Conservation (phyloP, 2,329 filamentous ascomycete species). For the Cladosporium sp. region DNA sequence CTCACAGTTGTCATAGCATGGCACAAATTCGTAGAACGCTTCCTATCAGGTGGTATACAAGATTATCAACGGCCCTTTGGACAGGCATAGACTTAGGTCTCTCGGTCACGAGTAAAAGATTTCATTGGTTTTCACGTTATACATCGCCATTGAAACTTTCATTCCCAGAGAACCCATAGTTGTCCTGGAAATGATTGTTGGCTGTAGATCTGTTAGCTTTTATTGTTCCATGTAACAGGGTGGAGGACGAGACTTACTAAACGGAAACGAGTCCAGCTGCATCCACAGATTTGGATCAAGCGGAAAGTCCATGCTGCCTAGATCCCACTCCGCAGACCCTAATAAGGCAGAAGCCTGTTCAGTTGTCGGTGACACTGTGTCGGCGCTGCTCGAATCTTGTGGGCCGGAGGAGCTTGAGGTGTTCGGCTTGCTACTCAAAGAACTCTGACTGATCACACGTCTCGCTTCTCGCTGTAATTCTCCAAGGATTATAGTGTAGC, state of each 20-base stretch:
- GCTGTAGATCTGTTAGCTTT: neutral
- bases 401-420: constrained; percentile 11
- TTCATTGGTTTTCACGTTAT: too few relatives aligned
- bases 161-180: neutral
- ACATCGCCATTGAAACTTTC: neutral
- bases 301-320: constrained; percentile 20
- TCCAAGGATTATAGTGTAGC: constrained; percentile 51
- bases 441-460: constrained; percentile 21
- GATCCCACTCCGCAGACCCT: constrained; percentile 4
- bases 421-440: constrained; percentile 1
- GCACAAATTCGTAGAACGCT: too few relatives aligned
- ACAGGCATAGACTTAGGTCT: too few relatives aligned
- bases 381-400: constrained; percentile 3
- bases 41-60: too few relatives aligned
- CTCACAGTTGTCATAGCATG: too few relatives aligned
- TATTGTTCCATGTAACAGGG: constrained; percentile 2
- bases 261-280: constrained; percentile 27
- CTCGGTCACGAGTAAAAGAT: too few relatives aligned
- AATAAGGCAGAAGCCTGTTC: neutral
- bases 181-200: constrained; percentile 2
- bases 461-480: constrained; percentile 44
- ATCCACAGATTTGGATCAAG: constrained; percentile 28
- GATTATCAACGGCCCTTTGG: too few relatives aligned
- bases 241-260: constrained; percentile 21
- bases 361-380: neutral